Percentiles rank a stretch among this genome's conserved stretches.
Conservation (phyloP, 2,329 filamentous ascomycete species). For the Diplodia scrobiculata region DNA sequence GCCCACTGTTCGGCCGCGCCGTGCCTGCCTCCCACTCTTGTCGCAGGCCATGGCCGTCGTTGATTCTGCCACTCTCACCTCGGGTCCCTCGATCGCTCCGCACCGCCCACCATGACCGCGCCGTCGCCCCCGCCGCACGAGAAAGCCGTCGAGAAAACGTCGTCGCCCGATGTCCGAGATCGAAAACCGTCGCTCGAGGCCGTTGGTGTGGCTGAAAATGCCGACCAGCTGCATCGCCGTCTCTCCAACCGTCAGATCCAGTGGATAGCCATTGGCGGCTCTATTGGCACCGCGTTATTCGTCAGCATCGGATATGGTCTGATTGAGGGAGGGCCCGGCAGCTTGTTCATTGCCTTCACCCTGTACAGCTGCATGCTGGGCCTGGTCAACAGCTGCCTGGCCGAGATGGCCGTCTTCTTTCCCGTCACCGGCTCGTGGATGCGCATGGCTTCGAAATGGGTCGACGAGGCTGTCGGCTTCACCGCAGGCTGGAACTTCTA, state of each 20-base stretch:
- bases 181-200: not conserved
- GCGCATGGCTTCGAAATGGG: constrained; percentile 65
- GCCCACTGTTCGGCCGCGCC: not conserved
- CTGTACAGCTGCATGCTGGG: constrained; percentile 51
- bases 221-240: constrained; percentile 45
- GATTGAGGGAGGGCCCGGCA: constrained; percentile 54
- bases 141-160: not conserved
- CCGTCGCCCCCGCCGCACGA: constrained; percentile 1
- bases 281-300: constrained; percentile 56
- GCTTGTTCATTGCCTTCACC: constrained; percentile 61
- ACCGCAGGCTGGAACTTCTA: constrained; percentile 56
- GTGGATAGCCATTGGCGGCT: constrained; percentile 47
- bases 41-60: not conserved
- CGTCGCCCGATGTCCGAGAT: not conserved
- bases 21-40: not conserved
- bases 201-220: constrained; percentile 29
- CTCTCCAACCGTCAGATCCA: constrained; percentile 48
- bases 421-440: constrained; percentile 66
- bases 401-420: constrained; percentile 66
- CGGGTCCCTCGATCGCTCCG: not conserved
- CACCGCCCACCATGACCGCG: not conserved
- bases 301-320: constrained; percentile 63
- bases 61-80: not conserved
- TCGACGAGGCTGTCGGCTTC: constrained; percentile 66
- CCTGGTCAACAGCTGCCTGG: constrained; percentile 60